Base-by-base conservation (phyloP, 768 basidiomycete species). In the Mycena vulgaris region DNA sequence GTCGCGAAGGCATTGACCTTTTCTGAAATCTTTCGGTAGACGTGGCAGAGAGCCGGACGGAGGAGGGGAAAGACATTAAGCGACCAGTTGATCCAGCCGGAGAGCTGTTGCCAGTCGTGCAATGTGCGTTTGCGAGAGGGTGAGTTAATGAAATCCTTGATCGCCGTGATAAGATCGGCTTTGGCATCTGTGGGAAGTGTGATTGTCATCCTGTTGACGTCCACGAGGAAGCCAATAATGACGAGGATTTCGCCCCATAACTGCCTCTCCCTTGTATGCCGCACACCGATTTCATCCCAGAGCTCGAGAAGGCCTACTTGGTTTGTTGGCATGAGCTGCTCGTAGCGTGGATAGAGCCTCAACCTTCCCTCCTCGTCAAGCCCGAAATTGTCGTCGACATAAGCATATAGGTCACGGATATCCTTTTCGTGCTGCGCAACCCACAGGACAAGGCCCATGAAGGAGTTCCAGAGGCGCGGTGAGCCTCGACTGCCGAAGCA, bases 61-160 rank as follows among this genome's bases (percentile, higher is more conserved):
- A 81, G 60, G 3, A 78, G 55, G 1, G 81, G 82, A n/a, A 73
- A 77, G 21, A 80, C 79, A 31, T 82, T 82, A 17, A 83, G 72
- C 0, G 73, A 30, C 82, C 83, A 83, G 49, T 80, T 82, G 16
- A 76, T 39, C 66, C 76, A 80, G 0, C 82, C 81, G 1, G 75
- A 63, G 0, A 83, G 60, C 7, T 69, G 63, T 52, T 81, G 78
- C 52, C 52, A 65, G 14, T 65, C 52, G 4, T n/a, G 63, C 0
- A 65, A 42, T 11, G 53, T 21, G 39, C 49, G 23, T 30, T 17
- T 23, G 8, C 39, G 14, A 39, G 39, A 39, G 10, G 39, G 39
- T 8, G 39, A 39, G 14, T 16, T 8, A 16, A 39, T 39, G 39
- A 39, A 39, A 39, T 39, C 39, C 3, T 39, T 16, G 39, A 39